Base-by-base conservation (phyloP, 2,329 filamentous ascomycete species). In the Corniculantispora saksenae region DNA sequence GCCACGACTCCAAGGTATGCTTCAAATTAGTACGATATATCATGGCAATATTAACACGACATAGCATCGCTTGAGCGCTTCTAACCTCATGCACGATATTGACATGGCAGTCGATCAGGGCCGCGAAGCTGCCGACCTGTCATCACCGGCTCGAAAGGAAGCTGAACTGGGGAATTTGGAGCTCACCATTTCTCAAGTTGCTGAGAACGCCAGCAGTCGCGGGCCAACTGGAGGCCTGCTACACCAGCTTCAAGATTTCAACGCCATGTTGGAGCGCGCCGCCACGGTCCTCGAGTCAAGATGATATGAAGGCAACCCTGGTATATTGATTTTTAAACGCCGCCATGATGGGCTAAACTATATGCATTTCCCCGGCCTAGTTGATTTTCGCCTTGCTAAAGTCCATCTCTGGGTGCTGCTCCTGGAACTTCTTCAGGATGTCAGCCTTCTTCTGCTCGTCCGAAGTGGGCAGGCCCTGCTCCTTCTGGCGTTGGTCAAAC, bases 401-500 rank as follows among this genome's bases (percentile, higher is more conserved):
- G 76, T 91, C 89, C 84, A 91, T 87, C 80, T 91, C 88, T 0
- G 87, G 86, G 71, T 89, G 86, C 78, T 97, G 88, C 59, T 82
- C 83, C 86, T 97, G 91, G 81, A 99, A 98, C 82, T 96, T 93
- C 81, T 92, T 91, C 75, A 99, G 81, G 72, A 99, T 90, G 64
- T 99, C 94, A 75, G 89, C 80, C 86, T 98, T 98, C 84, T 94
- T 92, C 85, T 97, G 89, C 82, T 99, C 95, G 70, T 98, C 95
- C 70, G 92, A 97, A 15, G 90, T 93, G 55, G 93, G 92, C 78
- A 91, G 85, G 5, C 95, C 95, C 78, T 86, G 83, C 82, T 98
- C 94, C 87, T 99, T 99, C 82, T 98, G 94, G 70, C 91, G 85
- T 84, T 99, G 95, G 82, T 99, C 95, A 74, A 86, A 99, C 95